Conservation (phyloP, 345 rosid genomes). For the Eucalyptus marginata region DNA sequence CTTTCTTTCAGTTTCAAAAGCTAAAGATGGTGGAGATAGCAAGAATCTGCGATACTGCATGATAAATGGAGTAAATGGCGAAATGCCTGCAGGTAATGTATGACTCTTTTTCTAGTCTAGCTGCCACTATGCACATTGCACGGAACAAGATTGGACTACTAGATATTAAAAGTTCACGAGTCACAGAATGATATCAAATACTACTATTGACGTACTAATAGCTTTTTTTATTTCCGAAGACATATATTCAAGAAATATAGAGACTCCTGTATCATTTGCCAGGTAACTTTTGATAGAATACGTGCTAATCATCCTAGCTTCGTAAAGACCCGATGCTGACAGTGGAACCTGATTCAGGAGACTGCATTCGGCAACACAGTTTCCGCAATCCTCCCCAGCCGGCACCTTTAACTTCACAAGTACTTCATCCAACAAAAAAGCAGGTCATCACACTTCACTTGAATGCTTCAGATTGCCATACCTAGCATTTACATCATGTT, state of each 20-base stretch:
- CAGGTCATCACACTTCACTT: slow-evolving; percentile 8
- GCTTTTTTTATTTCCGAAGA: neutral
- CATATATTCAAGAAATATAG: neutral
- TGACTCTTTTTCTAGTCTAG: neutral
- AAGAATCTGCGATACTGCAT: neutral
- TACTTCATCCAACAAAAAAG: slow-evolving; percentile 7
- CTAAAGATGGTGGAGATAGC: neutral
- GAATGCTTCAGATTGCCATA: neutral
- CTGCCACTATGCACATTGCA: neutral
- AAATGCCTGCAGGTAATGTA: neutral
- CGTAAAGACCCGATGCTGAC: neutral
- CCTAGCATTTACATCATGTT: neutral
- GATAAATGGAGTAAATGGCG: neutral
- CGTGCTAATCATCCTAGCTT: neutral
- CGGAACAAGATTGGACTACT: neutral
- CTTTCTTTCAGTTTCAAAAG: neutral
- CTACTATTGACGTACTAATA: neutral
- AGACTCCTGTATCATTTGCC: neutral
- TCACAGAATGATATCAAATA: neutral
- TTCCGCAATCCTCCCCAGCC: slow-evolving; percentile 19
- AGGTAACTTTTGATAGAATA: neutral
- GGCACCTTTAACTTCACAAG: slow-evolving; percentile 23
- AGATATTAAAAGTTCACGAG: neutral
- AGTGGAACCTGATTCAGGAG: slow-evolving; percentile 9
- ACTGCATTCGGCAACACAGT: neutral